Conservation (phyloP, 2,329 filamentous ascomycete genomes). For the Tolypocladium endophyticum region DNA sequence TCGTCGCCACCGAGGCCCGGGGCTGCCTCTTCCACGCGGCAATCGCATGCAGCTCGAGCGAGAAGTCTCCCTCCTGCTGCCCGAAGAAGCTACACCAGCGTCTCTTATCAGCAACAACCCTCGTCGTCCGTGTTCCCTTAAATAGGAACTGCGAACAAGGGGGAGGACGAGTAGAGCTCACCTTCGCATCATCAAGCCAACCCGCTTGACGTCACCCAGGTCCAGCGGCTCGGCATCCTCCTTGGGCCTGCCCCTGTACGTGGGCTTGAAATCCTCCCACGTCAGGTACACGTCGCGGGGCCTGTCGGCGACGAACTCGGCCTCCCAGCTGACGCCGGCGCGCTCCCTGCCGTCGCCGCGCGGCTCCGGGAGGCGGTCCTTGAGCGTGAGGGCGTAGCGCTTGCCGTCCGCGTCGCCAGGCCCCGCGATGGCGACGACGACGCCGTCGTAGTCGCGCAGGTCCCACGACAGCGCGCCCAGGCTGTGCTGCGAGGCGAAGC, state of each 20-base stretch:
- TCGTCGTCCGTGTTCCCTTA: background rate
- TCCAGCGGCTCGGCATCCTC: slow-evolving; percentile 51
- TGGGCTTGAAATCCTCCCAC: slow-evolving; percentile 58
- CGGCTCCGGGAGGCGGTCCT: slow-evolving; percentile 52
- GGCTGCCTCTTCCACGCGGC: slow-evolving; percentile 11
- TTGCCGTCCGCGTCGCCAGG: slow-evolving; percentile 44
- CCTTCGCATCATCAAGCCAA: slow-evolving; percentile 78
- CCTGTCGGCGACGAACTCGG: slow-evolving; percentile 42
- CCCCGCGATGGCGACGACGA: slow-evolving; percentile 38
- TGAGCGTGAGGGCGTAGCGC: slow-evolving; percentile 64
- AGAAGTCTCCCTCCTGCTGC: slow-evolving; percentile 58
- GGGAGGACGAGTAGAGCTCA: slow-evolving; percentile 18
- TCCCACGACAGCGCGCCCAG: slow-evolving; percentile 51
- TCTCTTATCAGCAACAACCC: background rate
- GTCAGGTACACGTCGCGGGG: slow-evolving; percentile 39
- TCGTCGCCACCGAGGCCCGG: background rate
- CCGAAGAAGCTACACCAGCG: slow-evolving; percentile 56
- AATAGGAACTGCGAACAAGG: background rate
- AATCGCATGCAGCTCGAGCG: slow-evolving; percentile 18
- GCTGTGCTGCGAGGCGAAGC: slow-evolving; percentile 72
- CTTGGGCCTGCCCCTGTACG: slow-evolving; percentile 60
- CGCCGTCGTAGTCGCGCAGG: slow-evolving; percentile 50
- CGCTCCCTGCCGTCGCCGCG: slow-evolving; percentile 58
- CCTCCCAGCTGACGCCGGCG: slow-evolving; percentile 65
- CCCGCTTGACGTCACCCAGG: slow-evolving; percentile 47